A percentile compares a stretch with the other conserved stretches of the same genome.
Conservation (phyloP, 352 stramenopile species). For the Globisporangium ultimum region DNA sequence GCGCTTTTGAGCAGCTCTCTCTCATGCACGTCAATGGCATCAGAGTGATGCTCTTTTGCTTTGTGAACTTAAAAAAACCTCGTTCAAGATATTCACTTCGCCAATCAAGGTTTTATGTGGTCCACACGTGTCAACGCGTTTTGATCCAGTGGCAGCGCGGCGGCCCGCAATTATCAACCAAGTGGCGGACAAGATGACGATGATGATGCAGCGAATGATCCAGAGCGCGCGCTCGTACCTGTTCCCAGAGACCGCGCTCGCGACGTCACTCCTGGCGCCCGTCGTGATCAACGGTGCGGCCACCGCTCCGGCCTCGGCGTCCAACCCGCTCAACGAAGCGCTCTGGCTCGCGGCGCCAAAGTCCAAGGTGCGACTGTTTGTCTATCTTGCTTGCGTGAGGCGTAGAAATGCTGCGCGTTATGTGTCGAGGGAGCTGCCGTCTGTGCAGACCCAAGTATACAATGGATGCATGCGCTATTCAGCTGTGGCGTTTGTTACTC, state of each 20-base stretch:
- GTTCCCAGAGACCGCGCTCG: slow-evolving; percentile 43
- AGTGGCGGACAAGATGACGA: slow-evolving; percentile 17
- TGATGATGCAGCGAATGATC: slow-evolving; percentile 66
- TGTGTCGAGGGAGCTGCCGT: no score
- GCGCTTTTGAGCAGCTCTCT: no score
- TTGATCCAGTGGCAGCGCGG: slow-evolving; percentile 10
- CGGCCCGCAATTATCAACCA: slow-evolving; percentile 6
- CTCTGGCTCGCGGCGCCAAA: slow-evolving; percentile 84
- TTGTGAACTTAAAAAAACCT: no score
- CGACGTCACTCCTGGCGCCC: slow-evolving; percentile 26
- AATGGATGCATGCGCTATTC: no score
- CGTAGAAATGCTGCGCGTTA: not conserved
- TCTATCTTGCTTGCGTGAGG: not conserved
- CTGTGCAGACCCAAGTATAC: no score
- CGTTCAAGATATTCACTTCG: not conserved
- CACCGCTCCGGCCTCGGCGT: slow-evolving; percentile 23
- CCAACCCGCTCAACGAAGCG: slow-evolving; percentile 60
- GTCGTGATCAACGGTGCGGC: slow-evolving; percentile 32
- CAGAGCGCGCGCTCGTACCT: slow-evolving; percentile 62
- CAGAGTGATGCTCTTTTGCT: not conserved
- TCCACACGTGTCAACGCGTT: not conserved
- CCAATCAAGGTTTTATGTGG: not conserved
- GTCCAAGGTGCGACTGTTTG: slow-evolving; percentile 63
- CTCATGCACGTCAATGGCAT: not conserved
- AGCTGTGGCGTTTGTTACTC: no score